These are phyloP conservation scores for Aspergillus leporis DNA, from an alignment of 495 filamentous ascomycete species.

Conservation along the genomic window DNA sequence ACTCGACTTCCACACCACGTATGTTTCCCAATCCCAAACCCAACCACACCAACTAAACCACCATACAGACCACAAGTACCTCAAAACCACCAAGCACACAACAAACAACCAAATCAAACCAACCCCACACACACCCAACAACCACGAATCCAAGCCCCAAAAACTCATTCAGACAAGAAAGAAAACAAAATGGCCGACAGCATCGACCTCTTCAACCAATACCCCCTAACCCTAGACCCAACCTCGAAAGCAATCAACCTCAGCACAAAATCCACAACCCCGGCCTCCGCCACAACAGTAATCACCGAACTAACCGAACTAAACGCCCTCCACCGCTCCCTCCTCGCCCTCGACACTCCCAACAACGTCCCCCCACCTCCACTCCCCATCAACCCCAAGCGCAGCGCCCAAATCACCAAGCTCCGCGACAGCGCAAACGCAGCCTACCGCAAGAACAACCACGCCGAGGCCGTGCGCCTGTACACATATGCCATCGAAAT, in stretches of 20 bases:
- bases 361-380: constrained; percentile 70
- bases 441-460: constrained; percentile 72
- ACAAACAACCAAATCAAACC: neutral
- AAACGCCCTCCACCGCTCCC: constrained; percentile 71
- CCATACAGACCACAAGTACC: neutral
- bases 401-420: constrained; percentile 80
- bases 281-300: constrained; percentile 43
- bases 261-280: constrained; percentile 31
- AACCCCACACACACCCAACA: constrained; percentile 9
- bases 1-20: neutral
- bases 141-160: too few relatives aligned
- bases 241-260: constrained; percentile 75
- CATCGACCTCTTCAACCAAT: constrained; percentile 75
- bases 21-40: neutral
- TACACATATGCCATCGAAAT: constrained; percentile 86
- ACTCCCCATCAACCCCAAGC: constrained; percentile 81
- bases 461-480: constrained; percentile 73
- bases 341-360: constrained; percentile 57
- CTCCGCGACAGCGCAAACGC: constrained; percentile 85
- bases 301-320: constrained; percentile 66
- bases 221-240: constrained; percentile 79
- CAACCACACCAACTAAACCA: neutral
- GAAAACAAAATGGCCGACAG: constrained; percentile 33
- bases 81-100: neutral
- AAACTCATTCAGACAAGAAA: constrained; percentile 2